Base-by-base conservation (phyloP, 805 yeast genomes). In the Wickerhamiella spandovensis region DNA sequence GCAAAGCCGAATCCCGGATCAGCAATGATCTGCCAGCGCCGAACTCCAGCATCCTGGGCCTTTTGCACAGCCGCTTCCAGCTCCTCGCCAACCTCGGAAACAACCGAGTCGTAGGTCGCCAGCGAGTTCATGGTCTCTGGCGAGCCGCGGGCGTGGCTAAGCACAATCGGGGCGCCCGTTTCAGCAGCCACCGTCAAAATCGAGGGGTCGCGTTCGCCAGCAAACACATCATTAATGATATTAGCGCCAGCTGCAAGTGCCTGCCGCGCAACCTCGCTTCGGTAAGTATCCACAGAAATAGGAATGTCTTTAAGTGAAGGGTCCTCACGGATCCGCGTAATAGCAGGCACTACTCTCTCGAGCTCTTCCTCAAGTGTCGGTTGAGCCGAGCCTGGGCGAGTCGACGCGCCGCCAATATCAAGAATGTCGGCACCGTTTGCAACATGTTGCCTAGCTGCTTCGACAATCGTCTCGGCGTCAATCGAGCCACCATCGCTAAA, bases 1-100 rank as follows among this genome's bases (percentile, higher is more conserved):
- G 97, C 97, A 66, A 92, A 92, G 1, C 99, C 98, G 42, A 92
- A 67, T 1, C 98, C 98, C 0, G 99, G 98, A 63, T 92, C 99
- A 3, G 88, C 60, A 17, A 92, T 78, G 2, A 92, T 69, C 66
- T 92, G 97, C 95, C 96, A 92, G 64, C 90, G 79, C 52, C 73
- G 71, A 1, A 90, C 78, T 4, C 95, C 95, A 0, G 64, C 67
- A 0, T 57, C 58, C 43, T 76, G 66, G 12, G 95, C 95, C 49
- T 68, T 71, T 0, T 64, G 56, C 25, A 87, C 72, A 50, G 78
- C 76, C 2, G 57, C 55, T 8, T 79, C 68, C 48, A 90, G 66
- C 63, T 92, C 98, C 45, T 76, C 65, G 5, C 82, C 75, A 5
- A 87, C 72, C 2, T 77, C 80, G 43, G 75, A 72, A 38, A 81